Base-by-base conservation (phyloP, 2,329 filamentous ascomycete genomes). In the Colletotrichum chrysophilum region DNA sequence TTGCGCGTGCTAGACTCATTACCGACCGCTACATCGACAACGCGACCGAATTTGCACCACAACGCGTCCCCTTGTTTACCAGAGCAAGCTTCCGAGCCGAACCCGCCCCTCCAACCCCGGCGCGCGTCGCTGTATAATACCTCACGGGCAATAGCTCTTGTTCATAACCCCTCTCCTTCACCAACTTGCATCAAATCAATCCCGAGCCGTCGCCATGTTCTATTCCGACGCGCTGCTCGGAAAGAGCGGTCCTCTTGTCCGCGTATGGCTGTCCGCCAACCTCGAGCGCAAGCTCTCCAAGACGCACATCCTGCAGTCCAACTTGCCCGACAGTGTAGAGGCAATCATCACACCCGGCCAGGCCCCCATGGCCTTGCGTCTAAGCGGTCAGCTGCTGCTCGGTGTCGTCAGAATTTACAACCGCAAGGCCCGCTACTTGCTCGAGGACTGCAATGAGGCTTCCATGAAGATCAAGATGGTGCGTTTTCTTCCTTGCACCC, bases 391-490 rank as follows among this genome's bases (percentile, higher is more conserved):
- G 87, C 90, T 99, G 74, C 89, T 99, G 82, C 91, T 99, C 71
- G 97, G 97, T 87, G 97, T 99, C 30, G 97, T 98, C 80, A 93
- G 96, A 83, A 99, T 99, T 82, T 99, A 99, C 86, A 97, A 96
- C 85, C 92, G 97, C 82, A 99, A 99, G 87, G 96, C 97, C 82
- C 94, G 96, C 81, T 99, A 99, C 85, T 88, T 99, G 66, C 89
- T 98, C 64, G 97, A 99, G 82, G 97, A 99, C 83, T 99, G 97
- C 87, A 98, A 98, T 81, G 97, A 99, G 86, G 96, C 96, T 52
- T 89, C 99, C 79, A 93, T 98, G 89, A 98, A 98, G 88, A 98
- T 99, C 81, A 98, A 98, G 84, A 97, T 98, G 96, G 96, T 98
- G 87, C 55, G 89, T 79, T 62, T 36, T 36, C 30, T 14, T 21